phyloP scores from a whole-genome alignment of 352 stramenopile species.

The Globisporangium apiculatum region DNA sequence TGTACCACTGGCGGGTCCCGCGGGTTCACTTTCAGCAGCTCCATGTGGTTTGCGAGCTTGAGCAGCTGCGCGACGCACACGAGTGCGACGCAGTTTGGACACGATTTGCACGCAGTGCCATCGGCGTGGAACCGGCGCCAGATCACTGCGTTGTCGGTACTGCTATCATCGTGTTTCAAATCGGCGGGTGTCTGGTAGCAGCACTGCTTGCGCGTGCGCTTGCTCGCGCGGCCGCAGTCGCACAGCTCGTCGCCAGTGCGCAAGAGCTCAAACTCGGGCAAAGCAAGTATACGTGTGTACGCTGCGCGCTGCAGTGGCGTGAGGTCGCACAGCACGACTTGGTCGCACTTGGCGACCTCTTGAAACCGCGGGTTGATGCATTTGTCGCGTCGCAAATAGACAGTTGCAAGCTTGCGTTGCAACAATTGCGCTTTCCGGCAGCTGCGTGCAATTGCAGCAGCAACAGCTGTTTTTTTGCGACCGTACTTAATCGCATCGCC shows the following conservation, averaged over 20 bases:
- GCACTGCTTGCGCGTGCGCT: conserved; percentile 47
- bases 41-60: conserved; percentile 77
- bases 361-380: conserved; percentile 64
- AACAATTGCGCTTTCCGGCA: conserved; percentile 66
- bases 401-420: conserved; percentile 42
- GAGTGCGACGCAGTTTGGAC: conserved; percentile 69
- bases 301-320: conserved; percentile 58
- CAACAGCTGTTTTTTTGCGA: conserved; percentile 67
- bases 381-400: conserved; percentile 72
- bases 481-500: conserved; percentile 80
- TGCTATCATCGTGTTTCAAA: background rate
- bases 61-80: conserved; percentile 66
- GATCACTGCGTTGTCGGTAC: conserved; percentile 20
- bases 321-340: conserved; percentile 79
- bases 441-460: conserved; percentile 49
- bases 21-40: conserved; percentile 71
- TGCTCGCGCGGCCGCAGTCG: conserved; percentile 58
- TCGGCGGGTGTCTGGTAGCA: conserved; percentile 44
- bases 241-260: conserved; percentile 51
- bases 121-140: conserved; percentile 60
- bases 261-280: conserved; percentile 69
- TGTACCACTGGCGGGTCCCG: conserved; percentile 43
- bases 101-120: conserved; percentile 39
- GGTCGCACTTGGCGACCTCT: conserved; percentile 64
- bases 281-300: conserved; percentile 62